Evolutionary conservation across 495 filamentous ascomycete species (phyloP).

Genomic region (Daldinia concentrica): DNA sequence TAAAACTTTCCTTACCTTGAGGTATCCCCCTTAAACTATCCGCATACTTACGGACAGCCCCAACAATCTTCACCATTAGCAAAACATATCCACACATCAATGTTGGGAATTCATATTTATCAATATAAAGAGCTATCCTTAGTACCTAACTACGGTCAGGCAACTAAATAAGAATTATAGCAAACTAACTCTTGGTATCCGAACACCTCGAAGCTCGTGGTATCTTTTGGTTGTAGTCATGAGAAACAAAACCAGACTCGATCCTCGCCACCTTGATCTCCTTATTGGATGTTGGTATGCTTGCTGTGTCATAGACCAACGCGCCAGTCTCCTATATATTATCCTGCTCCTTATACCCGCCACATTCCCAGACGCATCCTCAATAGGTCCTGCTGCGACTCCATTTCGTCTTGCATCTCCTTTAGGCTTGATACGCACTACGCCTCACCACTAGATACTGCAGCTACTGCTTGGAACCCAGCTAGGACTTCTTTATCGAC

Average conservation of each 20-base stretch:
- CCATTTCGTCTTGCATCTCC: constrained; percentile 1
- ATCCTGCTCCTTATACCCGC: background rate
- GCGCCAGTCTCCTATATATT: background rate
- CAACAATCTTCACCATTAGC: background rate
- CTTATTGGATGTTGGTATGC: background rate
- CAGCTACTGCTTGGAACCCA: constrained; percentile 61
- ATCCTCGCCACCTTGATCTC: background rate
- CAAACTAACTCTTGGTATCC: background rate
- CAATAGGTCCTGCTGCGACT: background rate
- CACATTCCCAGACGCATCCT: background rate
- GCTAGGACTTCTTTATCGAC: constrained; percentile 82
- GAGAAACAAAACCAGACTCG: background rate
- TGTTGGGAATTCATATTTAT: background rate
- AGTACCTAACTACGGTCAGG: background rate
- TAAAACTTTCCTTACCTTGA: background rate
- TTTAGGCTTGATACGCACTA: constrained; percentile 10
- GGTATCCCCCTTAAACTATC: background rate
- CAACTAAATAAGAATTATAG: background rate
- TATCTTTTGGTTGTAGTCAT: background rate
- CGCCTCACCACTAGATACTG: background rate
- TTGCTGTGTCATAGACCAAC: background rate
- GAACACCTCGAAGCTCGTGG: background rate
- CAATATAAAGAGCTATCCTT: background rate
- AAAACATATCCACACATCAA: background rate
- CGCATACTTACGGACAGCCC: background rate